phyloP scores from a whole-genome alignment of 2,329 filamentous ascomycete genomes.

The Pezicula radicicola region DNA sequence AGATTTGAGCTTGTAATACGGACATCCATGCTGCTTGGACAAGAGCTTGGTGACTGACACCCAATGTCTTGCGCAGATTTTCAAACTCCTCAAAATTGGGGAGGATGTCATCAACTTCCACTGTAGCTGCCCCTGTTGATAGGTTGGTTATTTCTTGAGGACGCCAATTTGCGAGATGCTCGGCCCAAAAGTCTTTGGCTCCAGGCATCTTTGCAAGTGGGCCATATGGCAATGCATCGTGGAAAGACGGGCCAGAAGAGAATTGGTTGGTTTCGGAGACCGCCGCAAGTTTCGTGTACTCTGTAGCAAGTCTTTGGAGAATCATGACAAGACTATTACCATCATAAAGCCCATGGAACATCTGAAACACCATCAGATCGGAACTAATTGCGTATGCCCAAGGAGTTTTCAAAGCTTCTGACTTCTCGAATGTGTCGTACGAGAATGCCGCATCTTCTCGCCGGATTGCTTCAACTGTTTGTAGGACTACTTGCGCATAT shows the following conservation, averaged over 20 bases:
- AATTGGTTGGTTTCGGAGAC: conserved; percentile 15
- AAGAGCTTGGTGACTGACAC: conserved; percentile 76
- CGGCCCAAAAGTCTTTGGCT: conserved; percentile 64
- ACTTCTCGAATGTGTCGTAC: conserved; percentile 20
- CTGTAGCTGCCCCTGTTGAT: conserved; percentile 4
- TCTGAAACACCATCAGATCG: conserved; percentile 54
- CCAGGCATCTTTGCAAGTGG: conserved; percentile 52
- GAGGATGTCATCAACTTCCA: conserved; percentile 28
- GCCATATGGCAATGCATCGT: conserved; percentile 66
- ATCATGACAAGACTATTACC: conserved; percentile 73
- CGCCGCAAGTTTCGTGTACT: conserved; percentile 40
- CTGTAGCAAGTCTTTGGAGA: conserved; percentile 51
- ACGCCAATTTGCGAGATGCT: conserved; percentile 21
- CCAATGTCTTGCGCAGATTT: conserved; percentile 51
- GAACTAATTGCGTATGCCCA: conserved; percentile 15
- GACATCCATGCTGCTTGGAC: conserved; percentile 73
- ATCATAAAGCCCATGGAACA: conserved; percentile 88
- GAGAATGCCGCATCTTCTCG: conserved; percentile 30
- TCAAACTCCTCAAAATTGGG: conserved; percentile 43
- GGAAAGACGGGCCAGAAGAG: conserved; percentile 51
- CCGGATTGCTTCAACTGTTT: conserved; percentile 38
- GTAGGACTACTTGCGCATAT: conserved; percentile 69
- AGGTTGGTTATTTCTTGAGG: conserved; percentile 8
- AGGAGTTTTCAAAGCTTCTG: conserved; percentile 20
- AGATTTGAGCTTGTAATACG: conserved; percentile 52